Conservation (phyloP, 371 early-diverging fungal genomes). For the Mortierella polycephala region DNA sequence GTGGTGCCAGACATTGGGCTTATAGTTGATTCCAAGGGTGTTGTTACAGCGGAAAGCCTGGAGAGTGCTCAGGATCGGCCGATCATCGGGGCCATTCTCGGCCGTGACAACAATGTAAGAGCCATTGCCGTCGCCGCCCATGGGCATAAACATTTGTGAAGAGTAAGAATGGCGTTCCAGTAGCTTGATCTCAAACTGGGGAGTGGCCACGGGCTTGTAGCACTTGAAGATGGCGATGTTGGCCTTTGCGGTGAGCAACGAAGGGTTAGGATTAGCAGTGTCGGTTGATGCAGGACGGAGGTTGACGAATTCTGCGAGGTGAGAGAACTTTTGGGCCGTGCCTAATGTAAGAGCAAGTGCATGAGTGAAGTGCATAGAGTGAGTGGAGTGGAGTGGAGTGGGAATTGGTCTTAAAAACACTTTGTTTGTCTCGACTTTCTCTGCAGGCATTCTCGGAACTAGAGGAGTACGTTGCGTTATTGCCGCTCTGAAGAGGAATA, state of each 20-base stretch:
- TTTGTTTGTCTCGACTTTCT: neutral
- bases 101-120: conserved; percentile 86
- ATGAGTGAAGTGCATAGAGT: neutral
- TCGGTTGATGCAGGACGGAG: conserved; percentile 53
- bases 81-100: conserved; percentile 72
- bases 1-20: conserved; percentile 88
- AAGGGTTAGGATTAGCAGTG: conserved; percentile 42
- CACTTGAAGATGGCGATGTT: conserved; percentile 84
- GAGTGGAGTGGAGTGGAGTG: neutral
- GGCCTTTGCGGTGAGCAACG: conserved; percentile 50
- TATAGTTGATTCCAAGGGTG: conserved; percentile 85
- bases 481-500: neutral
- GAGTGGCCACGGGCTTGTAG: conserved; percentile 60
- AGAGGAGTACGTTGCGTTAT: too few species aligned
- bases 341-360: conserved; percentile 31
- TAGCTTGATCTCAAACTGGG: conserved; percentile 70
- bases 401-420: neutral
- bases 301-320: conserved; percentile 71
- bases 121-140: conserved; percentile 66
- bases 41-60: conserved; percentile 79
- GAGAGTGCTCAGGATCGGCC: conserved; percentile 79
- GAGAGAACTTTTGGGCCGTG: conserved; percentile 79
- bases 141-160: conserved; percentile 89
- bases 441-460: too few species aligned
- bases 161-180: conserved; percentile 90